phyloP scores from a whole-genome alignment of 2,329 filamentous ascomycete species.

The Microcyclospora tardicrescens region DNA sequence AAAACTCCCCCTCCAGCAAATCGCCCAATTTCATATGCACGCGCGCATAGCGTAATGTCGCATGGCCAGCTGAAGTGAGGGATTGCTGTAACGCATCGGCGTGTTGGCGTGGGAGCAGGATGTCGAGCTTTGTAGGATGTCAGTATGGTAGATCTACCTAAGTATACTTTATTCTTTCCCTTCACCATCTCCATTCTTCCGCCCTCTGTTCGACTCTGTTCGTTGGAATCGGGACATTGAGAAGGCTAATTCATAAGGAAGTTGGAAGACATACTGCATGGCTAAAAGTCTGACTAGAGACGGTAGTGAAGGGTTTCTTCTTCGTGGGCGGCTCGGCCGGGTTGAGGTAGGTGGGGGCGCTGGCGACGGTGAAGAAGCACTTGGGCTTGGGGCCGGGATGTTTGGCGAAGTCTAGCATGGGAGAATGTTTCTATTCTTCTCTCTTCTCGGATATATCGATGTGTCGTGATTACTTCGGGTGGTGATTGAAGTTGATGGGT shows the following conservation, averaged over 20 bases:
- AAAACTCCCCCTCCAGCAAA: conserved; percentile 62
- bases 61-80: conserved; percentile 7
- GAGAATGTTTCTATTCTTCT: too few relatives aligned
- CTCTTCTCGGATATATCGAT: too few relatives aligned
- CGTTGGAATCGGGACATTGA: too few relatives aligned
- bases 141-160: not conserved
- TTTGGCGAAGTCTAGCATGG: conserved; percentile 4
- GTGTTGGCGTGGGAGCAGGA: conserved; percentile 48
- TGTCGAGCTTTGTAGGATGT: conserved; percentile 40
- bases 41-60: conserved; percentile 45
- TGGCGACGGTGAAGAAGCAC: conserved; percentile 60
- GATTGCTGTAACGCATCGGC: conserved; percentile 5
- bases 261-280: conserved; percentile 44
- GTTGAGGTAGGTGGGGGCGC: conserved; percentile 55
- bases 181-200: too few relatives aligned
- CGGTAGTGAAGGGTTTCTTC: conserved; percentile 61
- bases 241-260: not conserved
- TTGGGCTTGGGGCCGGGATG: conserved; percentile 31
- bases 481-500: too few relatives aligned
- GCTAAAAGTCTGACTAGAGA: conserved; percentile 52
- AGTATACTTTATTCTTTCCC: too few relatives aligned
- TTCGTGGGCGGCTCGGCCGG: conserved; percentile 56
- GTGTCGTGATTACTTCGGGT: too few relatives aligned
- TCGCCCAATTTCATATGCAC: conserved; percentile 62
- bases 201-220: too few relatives aligned